These are phyloP conservation scores for Scheffersomyces parashehatae DNA, from an alignment of 1,139 yeast genomes.

Conservation along the genomic window DNA sequence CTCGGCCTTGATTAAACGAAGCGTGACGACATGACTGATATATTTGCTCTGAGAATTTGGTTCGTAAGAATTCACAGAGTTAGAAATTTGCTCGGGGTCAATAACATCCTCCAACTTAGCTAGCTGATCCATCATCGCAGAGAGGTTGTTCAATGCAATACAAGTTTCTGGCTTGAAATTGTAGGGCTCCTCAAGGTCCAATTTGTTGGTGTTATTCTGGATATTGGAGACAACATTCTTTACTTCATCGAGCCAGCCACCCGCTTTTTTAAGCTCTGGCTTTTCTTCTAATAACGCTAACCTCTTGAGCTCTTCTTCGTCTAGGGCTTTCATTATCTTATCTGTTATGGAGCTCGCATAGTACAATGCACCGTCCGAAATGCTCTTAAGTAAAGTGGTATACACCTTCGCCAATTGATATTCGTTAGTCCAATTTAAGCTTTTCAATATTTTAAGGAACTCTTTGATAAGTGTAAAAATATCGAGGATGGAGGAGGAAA, in stretches of 20 bases:
- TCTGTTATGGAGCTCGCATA: conserved; percentile 53
- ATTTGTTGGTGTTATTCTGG: conserved; percentile 34
- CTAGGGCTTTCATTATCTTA: conserved; percentile 51
- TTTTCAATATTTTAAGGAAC: conserved; percentile 53
- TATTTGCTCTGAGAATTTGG: conserved; percentile 32
- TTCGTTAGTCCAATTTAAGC: conserved; percentile 62
- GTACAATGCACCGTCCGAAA: conserved; percentile 58
- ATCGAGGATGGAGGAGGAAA: conserved; percentile 62
- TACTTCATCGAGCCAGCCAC: conserved; percentile 46
- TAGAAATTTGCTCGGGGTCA: conserved; percentile 63
- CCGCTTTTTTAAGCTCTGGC: conserved; percentile 19
- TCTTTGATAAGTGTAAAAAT: conserved; percentile 65
- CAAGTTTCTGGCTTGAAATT: conserved; percentile 67
- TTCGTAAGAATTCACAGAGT: conserved; percentile 36
- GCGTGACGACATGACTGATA: conserved; percentile 61
- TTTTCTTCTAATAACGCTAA: conserved; percentile 29
- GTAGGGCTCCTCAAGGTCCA: conserved; percentile 54
- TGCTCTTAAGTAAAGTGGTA: conserved; percentile 58
- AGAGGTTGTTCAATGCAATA: conserved; percentile 72
- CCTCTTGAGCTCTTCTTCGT: conserved; percentile 35
- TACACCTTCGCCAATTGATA: conserved; percentile 60
- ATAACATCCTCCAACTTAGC: conserved; percentile 60
- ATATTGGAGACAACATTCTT: conserved; percentile 50
- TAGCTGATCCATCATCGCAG: conserved; percentile 59
- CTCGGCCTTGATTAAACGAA: conserved; percentile 70